Evolutionary conservation across 768 basidiomycete species (phyloP).

Genomic region (Lepiota venenata): DNA sequence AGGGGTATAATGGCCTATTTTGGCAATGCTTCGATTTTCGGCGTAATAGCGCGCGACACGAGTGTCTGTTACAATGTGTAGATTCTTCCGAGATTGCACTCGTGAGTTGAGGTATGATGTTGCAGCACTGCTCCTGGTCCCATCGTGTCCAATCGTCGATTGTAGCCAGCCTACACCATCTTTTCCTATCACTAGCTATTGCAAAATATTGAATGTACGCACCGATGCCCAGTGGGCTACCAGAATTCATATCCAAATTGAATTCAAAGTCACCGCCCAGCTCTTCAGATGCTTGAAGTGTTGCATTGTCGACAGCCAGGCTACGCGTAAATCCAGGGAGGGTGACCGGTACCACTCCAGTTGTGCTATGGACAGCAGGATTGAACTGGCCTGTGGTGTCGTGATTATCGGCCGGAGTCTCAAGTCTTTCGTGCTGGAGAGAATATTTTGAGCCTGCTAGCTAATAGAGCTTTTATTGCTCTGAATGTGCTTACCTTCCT

Average conservation of each 20-base stretch:
- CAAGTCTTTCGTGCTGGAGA: conserved; percentile 21
- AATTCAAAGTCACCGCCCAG: conserved; percentile 16
- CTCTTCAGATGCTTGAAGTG: conserved; percentile 26
- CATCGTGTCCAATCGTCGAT: conserved; percentile 12
- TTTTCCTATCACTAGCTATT: neutral
- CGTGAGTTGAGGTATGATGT: conserved; percentile 7
- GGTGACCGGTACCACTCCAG: conserved; percentile 22
- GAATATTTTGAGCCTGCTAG: neutral
- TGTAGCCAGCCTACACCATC: conserved; percentile 4
- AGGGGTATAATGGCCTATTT: too few species aligned
- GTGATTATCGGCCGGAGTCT: conserved; percentile 26
- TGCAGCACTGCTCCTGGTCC: conserved; percentile 12
- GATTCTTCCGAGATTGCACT: conserved; percentile 1
- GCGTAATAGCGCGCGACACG: conserved; percentile 11
- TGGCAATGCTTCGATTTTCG: too few species aligned
- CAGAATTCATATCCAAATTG: conserved; percentile 14
- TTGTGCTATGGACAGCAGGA: conserved; percentile 26
- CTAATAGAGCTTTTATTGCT: neutral
- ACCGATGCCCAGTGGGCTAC: conserved; percentile 13
- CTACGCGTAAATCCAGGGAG: conserved; percentile 20
- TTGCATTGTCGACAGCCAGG: conserved; percentile 23
- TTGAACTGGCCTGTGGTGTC: conserved; percentile 27
- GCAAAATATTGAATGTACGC: neutral
- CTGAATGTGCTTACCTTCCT: conserved; percentile 16
- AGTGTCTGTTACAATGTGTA: conserved; percentile 10